Percentiles rank a stretch among this genome's conserved stretches.
Conservation (phyloP, 768 basidiomycete species). For the Chalciporus sphaerocephalus region DNA sequence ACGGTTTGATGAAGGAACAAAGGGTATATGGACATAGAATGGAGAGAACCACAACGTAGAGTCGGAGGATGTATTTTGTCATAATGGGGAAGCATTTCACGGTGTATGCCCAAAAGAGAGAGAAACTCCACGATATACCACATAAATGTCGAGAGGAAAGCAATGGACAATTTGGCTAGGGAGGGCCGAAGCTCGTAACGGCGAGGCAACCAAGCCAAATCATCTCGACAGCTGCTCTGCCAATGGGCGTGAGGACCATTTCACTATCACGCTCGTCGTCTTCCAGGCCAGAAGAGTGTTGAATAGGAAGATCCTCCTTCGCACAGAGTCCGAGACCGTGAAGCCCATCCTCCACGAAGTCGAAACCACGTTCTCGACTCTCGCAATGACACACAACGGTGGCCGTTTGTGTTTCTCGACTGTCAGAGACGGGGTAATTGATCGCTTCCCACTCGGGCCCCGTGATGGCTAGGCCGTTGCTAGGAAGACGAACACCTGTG, state of each 20-base stretch:
- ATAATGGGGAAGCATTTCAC: neutral
- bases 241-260: constrained; percentile 42
- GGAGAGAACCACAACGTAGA: constrained; percentile 5
- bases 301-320: constrained; percentile 18
- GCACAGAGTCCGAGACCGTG: constrained; percentile 66
- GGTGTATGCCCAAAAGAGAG: constrained; percentile 1
- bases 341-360: constrained; percentile 78
- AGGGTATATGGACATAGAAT: neutral
- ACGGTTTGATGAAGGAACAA: constrained; percentile 1
- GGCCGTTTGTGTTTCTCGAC: constrained; percentile 34
- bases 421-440: constrained; percentile 27
- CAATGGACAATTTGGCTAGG: constrained; percentile 6
- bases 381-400: constrained; percentile 57
- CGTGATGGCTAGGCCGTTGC: constrained; percentile 62
- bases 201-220: constrained; percentile 54
- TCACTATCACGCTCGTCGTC: constrained; percentile 42
- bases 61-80: too few species aligned
- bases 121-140: constrained; percentile 13
- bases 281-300: constrained; percentile 31
- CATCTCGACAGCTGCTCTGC: constrained; percentile 49
- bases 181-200: constrained; percentile 39
- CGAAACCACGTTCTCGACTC: constrained; percentile 62
- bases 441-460: constrained; percentile 54
- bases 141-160: constrained; percentile 1
- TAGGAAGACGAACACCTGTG: constrained; percentile 69